phyloP scores from a whole-genome alignment of 2,329 filamentous ascomycete species.

The Elsinoe arachidis region DNA sequence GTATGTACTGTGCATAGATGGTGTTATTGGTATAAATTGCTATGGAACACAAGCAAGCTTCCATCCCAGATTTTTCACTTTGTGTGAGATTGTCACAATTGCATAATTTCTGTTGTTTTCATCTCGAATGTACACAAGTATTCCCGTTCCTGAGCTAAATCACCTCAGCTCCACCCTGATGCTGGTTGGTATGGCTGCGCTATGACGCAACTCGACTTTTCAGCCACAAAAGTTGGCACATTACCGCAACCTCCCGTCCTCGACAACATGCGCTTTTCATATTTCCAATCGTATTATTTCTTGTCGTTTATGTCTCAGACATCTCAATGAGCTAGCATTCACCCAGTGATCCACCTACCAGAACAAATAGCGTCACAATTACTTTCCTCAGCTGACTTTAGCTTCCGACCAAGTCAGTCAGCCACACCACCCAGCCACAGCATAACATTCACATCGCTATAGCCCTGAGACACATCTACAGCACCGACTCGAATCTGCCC shows the following conservation, averaged over 20 bases:
- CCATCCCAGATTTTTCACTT: not conserved
- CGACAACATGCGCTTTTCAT: not conserved
- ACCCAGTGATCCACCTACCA: not conserved
- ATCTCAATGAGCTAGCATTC: too few species aligned
- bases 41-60: not conserved
- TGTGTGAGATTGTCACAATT: not conserved
- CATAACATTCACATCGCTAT: not conserved
- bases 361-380: not conserved
- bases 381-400: too few species aligned
- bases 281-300: not conserved
- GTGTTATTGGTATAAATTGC: not conserved
- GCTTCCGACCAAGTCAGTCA: not conserved
- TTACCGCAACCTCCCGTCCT: not conserved
- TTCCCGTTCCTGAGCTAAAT: not conserved
- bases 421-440: constrained; percentile 9
- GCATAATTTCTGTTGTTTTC: not conserved
- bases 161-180: not conserved
- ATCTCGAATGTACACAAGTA: not conserved
- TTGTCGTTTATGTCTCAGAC: not conserved
- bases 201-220: not conserved
- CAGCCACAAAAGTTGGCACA: constrained; percentile 12
- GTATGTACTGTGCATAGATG: constrained; percentile 4
- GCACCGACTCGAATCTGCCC: too few species aligned
- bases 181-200: constrained; percentile 1
- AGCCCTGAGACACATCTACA: not conserved